Conservation (phyloP, 805 yeast species). For the Cyberlindnera veronae region DNA sequence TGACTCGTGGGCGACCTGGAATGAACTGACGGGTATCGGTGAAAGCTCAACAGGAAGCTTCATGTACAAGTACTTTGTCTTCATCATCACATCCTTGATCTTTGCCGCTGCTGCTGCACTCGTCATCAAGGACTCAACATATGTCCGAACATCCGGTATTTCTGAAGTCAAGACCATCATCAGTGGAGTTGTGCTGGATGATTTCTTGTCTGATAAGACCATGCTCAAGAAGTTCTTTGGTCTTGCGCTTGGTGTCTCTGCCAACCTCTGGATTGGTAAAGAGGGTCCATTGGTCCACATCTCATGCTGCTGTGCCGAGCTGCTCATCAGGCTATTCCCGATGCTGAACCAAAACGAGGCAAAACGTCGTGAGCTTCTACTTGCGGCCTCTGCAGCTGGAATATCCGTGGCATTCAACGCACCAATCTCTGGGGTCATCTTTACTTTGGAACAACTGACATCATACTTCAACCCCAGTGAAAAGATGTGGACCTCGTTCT, state of each 20-base stretch:
- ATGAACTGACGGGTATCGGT: conserved; percentile 24
- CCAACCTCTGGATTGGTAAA: conserved; percentile 80
- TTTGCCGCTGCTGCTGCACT: conserved; percentile 38
- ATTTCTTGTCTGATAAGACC: conserved; percentile 49
- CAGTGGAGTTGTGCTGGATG: conserved; percentile 56
- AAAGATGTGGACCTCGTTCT: conserved; percentile 81
- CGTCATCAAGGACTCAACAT: conserved; percentile 30
- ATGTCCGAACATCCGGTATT: conserved; percentile 58
- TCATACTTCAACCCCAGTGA: conserved; percentile 59
- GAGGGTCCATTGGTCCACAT: conserved; percentile 88
- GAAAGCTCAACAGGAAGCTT: conserved; percentile 28
- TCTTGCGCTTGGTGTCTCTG: conserved; percentile 60
- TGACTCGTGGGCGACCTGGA: conserved; percentile 34
- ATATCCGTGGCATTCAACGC: conserved; percentile 82
- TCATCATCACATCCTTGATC: conserved; percentile 34
- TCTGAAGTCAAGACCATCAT: conserved; percentile 68
- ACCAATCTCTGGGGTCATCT: conserved; percentile 85
- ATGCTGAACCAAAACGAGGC: conserved; percentile 47
- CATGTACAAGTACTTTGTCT: conserved; percentile 34
- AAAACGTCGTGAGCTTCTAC: conserved; percentile 56
- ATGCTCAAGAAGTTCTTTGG: conserved; percentile 56
- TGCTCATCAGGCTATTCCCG: conserved; percentile 34
- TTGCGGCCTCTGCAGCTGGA: conserved; percentile 82
- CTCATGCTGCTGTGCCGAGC: conserved; percentile 54
- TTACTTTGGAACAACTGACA: conserved; percentile 66